Evolutionary conservation across 805 yeast genomes (phyloP), one percentile per base, ranked within the genome.

Genomic region (Candida ovalis): DNA sequence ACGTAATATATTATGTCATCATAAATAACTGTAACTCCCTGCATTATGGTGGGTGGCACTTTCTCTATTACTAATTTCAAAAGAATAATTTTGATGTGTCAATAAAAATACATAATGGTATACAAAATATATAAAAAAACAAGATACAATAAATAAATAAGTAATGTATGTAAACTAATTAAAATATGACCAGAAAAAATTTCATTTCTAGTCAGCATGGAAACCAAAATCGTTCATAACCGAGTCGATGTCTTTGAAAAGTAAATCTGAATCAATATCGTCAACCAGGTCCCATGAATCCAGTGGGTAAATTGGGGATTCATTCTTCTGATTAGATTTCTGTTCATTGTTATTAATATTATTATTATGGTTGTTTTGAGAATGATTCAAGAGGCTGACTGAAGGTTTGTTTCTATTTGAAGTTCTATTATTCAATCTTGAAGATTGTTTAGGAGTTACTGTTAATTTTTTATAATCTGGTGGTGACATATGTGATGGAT

Each of bases 161-260:
- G 6, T 17, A 23, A 33, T 30, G 7, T 22, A 23, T 13, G 22
- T 25, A 25, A 25, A 25, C n/a, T n/a, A n/a, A n/a, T n/a, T n/a
- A n/a, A n/a, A n/a, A n/a, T n/a, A 37, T 19, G 40, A 12, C 2
- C 18, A 22, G 8, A 18, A 21, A 10, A 21, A 21, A 17, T 5
- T 3, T 4, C 33, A 18, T 33, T 4, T 38, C 45, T 40, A 57
- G 45, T 73, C 74, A 3, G 88, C 82, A 55, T 86, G 88, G 70
- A 89, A 89, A 4, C 96, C 97, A 67, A 88, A 89, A 61, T 88
- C 96, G 61, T 86, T 88, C 96, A 89, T 88, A 49, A 89, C 86
- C 42, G 88, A 75, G 54, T 88, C 96, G 25, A 89, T 91, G 61
- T 89, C 95, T 60, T 84, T 86, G 90, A 86, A 84, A 21, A 82